phyloP scores from a whole-genome alignment of 192 early-diverging fungal genomes.

The Haplosporangium gracile region DNA sequence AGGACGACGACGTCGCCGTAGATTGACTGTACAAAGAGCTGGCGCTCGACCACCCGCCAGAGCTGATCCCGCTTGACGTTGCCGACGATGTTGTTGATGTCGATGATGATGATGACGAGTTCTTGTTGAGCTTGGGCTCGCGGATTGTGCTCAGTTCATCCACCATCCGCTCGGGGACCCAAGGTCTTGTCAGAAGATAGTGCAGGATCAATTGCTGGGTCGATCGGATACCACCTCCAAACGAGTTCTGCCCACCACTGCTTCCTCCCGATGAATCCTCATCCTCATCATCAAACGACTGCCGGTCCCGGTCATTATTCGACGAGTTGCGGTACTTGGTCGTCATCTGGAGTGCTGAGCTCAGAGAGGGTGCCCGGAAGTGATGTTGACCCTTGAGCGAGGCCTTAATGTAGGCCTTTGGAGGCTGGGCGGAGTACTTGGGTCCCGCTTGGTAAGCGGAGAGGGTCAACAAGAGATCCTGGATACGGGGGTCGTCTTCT shows the following conservation, averaged over 20 bases:
- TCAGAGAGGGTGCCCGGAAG: conserved; percentile 63
- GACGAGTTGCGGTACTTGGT: conserved; percentile 39
- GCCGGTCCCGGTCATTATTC: conserved; percentile 21
- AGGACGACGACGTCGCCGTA: not conserved
- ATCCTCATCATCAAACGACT: conserved; percentile 59
- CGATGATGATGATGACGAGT: not conserved
- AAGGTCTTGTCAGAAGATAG: conserved; percentile 76
- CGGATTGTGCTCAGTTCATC: conserved; percentile 76
- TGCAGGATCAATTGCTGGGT: conserved; percentile 73
- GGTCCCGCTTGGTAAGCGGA: conserved; percentile 67
- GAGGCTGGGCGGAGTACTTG: conserved; percentile 62
- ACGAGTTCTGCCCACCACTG: not conserved
- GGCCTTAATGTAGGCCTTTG: conserved; percentile 58
- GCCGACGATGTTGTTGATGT: not conserved
- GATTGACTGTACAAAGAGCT: conserved; percentile 28
- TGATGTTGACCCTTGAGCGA: conserved; percentile 59
- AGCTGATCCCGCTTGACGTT: not conserved
- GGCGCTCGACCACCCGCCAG: conserved; percentile 20
- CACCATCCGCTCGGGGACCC: conserved; percentile 78
- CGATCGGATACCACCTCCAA: conserved; percentile 26
- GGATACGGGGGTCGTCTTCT: conserved; percentile 64
- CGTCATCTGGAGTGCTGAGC: conserved; percentile 58
- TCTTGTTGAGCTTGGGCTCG: conserved; percentile 62
- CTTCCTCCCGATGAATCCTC: conserved; percentile 63
- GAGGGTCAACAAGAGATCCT: conserved; percentile 68